Evolutionary conservation across 352 stramenopile genomes (phyloP), one percentile per base, ranked within the genome.

Genomic region (Pelagophyceae sp.): DNA sequence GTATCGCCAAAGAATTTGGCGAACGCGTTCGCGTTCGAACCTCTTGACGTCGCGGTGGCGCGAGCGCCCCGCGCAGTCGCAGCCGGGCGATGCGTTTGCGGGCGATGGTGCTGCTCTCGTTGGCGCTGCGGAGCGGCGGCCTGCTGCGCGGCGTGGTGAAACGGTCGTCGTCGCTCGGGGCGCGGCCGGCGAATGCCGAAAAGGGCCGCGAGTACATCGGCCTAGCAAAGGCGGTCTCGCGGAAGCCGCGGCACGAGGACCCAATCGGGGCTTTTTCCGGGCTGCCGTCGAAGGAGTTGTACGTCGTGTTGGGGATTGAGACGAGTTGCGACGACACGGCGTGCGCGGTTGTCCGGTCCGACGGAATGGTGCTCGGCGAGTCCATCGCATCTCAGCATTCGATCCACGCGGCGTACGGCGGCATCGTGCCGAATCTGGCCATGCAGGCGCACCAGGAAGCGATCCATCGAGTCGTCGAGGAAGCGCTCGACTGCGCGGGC

Each of bases 261-360:
- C 11, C 11, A 11, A 23, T 23, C 45, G 45, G 45, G 38, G 35
- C 67, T 2, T 2, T 54, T 1, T 37, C 20, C 0, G 67, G 67
- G 33, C 50, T 78, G 40, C 79, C 76, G 37, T 15, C 11, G 25
- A 60, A 29, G n/a, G 1, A 45, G 0, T 51, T 32, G 25, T 92
- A 90, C 80, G 84, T 76, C n/a, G 84, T 98, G 15, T 83, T 98
- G 71, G 93, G 95, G 29, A 97, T 98, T 79, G 93, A 98, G 83
- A 98, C 93, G 33, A 96, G 91, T 72, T 98, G 94, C 81, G 93
- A 98, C 82, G 94, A 98, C 82, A 98, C 93, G 54, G 89, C 83
- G 15, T 92, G 89, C 0, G 93, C 93, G 5, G 86, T 98, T 40
- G 83, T 98, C 29, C 85, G 93, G 67, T 88, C 86, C 40, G 88